Conservation (phyloP, 345 rosid species). For the Firmiana major region DNA sequence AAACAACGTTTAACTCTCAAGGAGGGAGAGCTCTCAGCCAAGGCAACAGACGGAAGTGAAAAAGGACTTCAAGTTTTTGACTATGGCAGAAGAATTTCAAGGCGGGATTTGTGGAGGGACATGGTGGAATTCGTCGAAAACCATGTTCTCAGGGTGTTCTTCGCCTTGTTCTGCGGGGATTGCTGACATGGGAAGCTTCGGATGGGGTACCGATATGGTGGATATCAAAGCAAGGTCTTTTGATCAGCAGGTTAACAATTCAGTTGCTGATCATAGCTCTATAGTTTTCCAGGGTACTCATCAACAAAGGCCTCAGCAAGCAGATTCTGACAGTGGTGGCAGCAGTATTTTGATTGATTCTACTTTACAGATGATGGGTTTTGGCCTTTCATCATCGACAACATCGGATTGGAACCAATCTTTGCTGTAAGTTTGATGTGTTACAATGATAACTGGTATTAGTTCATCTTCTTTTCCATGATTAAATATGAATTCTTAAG, state of each 20-base stretch:
- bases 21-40: neutral
- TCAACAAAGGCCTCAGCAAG: slow-evolving; percentile 20
- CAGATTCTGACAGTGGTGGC: slow-evolving; percentile 34
- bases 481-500: slow-evolving; percentile 2
- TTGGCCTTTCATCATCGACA: slow-evolving; percentile 31
- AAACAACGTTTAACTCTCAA: slow-evolving; percentile 7
- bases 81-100: slow-evolving; percentile 75
- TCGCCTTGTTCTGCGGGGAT: slow-evolving; percentile 37
- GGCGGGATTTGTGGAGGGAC: slow-evolving; percentile 52
- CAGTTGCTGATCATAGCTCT: slow-evolving; percentile 18
- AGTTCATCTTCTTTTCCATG: neutral
- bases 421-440: slow-evolving; percentile 40
- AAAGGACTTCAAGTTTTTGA: neutral
- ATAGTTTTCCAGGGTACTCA: slow-evolving; percentile 21
- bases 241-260: slow-evolving; percentile 24
- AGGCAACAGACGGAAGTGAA: neutral
- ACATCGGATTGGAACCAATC: slow-evolving; percentile 46
- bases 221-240: slow-evolving; percentile 36
- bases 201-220: slow-evolving; percentile 25
- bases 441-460: neutral
- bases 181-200: slow-evolving; percentile 30
- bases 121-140: slow-evolving; percentile 59
- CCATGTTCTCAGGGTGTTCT: slow-evolving; percentile 32
- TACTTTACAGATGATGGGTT: slow-evolving; percentile 41
- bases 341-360: slow-evolving; percentile 43